Percentiles rank a stretch among this genome's conserved stretches.
phyloP scores from a whole-genome alignment of 2,329 filamentous ascomycete genomes.

The Trichoderma sp. region DNA sequence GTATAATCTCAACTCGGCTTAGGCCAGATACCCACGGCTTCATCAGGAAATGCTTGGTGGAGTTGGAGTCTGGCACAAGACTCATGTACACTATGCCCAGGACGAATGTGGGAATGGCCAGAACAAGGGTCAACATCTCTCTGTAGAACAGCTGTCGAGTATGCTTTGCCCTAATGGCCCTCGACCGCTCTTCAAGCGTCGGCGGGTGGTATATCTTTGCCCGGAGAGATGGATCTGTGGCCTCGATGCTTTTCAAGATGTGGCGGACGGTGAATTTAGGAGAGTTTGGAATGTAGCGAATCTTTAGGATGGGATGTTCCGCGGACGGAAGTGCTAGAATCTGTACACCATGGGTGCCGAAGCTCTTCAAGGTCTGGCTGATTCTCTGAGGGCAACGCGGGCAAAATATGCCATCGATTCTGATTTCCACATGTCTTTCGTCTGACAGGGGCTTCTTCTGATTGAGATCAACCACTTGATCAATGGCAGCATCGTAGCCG shows the following conservation, averaged over 20 bases:
- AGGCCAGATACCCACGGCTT: conserved; percentile 68
- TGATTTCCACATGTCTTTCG: conserved; percentile 60
- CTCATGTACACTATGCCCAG: conserved; percentile 92
- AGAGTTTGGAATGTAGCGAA: conserved; percentile 67
- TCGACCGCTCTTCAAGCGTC: conserved; percentile 78
- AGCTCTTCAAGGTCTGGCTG: conserved; percentile 49
- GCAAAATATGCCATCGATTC: conserved; percentile 72
- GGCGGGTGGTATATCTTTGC: conserved; percentile 75
- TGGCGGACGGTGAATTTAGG: conserved; percentile 72
- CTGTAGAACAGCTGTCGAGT: conserved; percentile 66
- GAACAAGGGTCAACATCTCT: conserved; percentile 64
- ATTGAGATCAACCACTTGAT: conserved; percentile 45
- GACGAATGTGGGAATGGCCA: conserved; percentile 79
- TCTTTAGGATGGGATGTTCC: conserved; percentile 63
- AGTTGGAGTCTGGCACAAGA: conserved; percentile 60
- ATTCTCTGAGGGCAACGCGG: conserved; percentile 65
- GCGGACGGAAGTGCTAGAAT: conserved; percentile 56
- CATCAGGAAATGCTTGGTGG: conserved; percentile 64
- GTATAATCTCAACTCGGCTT: conserved; percentile 71
- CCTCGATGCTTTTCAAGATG: conserved; percentile 66
- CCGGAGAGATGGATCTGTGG: conserved; percentile 62
- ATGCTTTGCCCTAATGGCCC: conserved; percentile 67
- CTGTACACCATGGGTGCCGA: conserved; percentile 47
- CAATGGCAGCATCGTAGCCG: conserved; percentile 63
- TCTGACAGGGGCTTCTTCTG: conserved; percentile 38